Evolutionary conservation across 1,284 basidiomycete species (phyloP).

Genomic region (Violaceomyces palustris): DNA sequence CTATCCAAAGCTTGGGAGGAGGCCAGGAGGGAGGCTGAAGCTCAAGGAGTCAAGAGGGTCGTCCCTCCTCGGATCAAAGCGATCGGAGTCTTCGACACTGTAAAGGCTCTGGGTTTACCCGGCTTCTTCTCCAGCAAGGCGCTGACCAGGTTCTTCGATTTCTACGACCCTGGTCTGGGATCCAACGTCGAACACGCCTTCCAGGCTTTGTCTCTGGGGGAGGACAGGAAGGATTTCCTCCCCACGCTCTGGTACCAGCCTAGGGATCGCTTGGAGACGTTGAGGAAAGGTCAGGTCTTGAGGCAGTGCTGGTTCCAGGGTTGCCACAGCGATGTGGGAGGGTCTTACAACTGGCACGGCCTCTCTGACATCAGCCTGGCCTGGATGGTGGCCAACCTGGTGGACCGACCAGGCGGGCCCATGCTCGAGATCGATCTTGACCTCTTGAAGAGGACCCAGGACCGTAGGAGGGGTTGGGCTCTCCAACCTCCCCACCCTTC

Average conservation of each 20-base stretch:
- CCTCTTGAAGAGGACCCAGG: constrained; percentile 13
- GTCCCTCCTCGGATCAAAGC: constrained; percentile 31
- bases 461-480: constrained; percentile 26
- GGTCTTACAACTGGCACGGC: constrained; percentile 42
- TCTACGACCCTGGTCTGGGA: constrained; percentile 45
- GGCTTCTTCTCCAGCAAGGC: constrained; percentile 23
- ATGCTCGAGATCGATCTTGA: constrained; percentile 28
- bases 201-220: constrained; percentile 43
- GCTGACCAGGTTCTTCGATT: constrained; percentile 32
- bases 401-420: constrained; percentile 27
- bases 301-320: constrained; percentile 50
- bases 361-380: constrained; percentile 40
- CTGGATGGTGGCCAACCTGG: constrained; percentile 45
- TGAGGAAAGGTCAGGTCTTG: constrained; percentile 26
- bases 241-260: constrained; percentile 41
- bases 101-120: constrained; percentile 28
- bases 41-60: constrained; percentile 3
- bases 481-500: constrained; percentile 27
- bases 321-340: constrained; percentile 44
- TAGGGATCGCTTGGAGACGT: background rate
- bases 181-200: constrained; percentile 41
- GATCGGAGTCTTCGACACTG: constrained; percentile 37
- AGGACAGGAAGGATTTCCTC: constrained; percentile 44
- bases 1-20: no score
- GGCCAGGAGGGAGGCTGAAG: no score